phyloP scores from a whole-genome alignment of 73 alveolate species.

The Tetrahymena thermophila region DNA sequence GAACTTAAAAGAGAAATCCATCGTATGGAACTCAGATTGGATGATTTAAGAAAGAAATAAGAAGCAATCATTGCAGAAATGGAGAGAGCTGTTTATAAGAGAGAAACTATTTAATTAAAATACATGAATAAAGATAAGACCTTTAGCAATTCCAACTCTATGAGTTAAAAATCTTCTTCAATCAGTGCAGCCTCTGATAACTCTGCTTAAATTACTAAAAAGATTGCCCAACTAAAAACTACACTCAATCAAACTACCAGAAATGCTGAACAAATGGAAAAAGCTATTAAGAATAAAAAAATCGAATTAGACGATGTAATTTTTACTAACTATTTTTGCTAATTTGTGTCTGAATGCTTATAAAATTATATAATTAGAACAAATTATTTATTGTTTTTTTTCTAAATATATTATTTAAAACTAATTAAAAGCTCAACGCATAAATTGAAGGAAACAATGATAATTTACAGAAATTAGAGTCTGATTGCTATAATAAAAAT shows the following conservation, averaged over 20 bases:
- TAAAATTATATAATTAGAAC: too few species aligned
- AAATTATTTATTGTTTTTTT: too few species aligned
- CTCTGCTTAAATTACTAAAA: constrained; percentile 59
- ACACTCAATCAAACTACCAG: constrained; percentile 74
- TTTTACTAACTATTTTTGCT: neutral
- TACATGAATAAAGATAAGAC: constrained; percentile 80
- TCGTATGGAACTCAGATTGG: constrained; percentile 90
- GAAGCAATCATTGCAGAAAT: constrained; percentile 90
- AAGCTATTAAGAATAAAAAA: constrained; percentile 51
- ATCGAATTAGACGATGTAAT: constrained; percentile 34
- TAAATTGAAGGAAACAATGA: constrained; percentile 15
- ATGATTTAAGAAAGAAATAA: constrained; percentile 78
- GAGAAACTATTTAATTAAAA: constrained; percentile 92
- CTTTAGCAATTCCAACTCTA: constrained; percentile 49
- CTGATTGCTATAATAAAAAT: constrained; percentile 17
- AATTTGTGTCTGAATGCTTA: too few species aligned
- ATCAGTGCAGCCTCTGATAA: constrained; percentile 33
- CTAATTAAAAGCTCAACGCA: neutral
- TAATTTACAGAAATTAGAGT: constrained; percentile 17
- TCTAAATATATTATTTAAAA: neutral
- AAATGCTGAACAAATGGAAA: constrained; percentile 65
- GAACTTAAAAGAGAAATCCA: constrained; percentile 93
- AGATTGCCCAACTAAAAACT: constrained; percentile 63
- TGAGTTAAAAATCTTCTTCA: neutral
- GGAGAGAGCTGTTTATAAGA: constrained; percentile 96